Base-by-base conservation (phyloP, 176 grass and related monocot genomes). In the Lolium perenne region DNA sequence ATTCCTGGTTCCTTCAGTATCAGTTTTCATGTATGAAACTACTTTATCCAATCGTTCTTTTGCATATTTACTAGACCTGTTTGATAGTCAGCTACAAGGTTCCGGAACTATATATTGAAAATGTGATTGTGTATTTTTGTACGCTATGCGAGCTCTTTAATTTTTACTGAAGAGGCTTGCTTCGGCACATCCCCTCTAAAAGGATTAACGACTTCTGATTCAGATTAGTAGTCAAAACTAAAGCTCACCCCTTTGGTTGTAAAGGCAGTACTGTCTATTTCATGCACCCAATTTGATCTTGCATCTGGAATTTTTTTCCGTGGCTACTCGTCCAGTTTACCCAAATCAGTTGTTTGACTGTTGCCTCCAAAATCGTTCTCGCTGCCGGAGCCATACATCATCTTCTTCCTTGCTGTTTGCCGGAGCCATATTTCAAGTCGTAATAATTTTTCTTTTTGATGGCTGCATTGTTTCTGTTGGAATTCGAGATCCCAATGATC, bases 51-150 rank as follows among this genome's bases (percentile, higher is more conserved):
- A 26, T 63, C 21, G 60, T 22, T 3, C 45, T 47, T 72, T 47
- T 72, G n/a, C 41, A 68, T 47, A 72, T 72, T 72, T 72, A 22
- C 41, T 72, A 21, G 69, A 72, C 20, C 10, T 22, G 47, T 72
- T 45, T 72, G 69, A 72, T 72, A 46, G 69, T 21, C 5, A 22
- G 40, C 41, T 73, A 73, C 70, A 48, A 72, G 69, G 41, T 72
- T 23, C 70, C 2, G 12, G n/a, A 73, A 48, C 41, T 26, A 63
- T 63, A 73, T 73, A 14, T 48, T 73, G 41, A 48, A 10, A 47
- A 45, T 7, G 70, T 73, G 43, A 2, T 73, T 73, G 41, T 73
- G 41, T 73, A 23, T 73, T 8, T 73, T 72, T n/a, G 41, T 72
- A 21, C 23, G 43, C 70, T 40, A 72, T 72, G 69, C 20, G 69